phyloP scores from a whole-genome alignment of 1,284 basidiomycete species.

The Phellinidium pouzarii region DNA sequence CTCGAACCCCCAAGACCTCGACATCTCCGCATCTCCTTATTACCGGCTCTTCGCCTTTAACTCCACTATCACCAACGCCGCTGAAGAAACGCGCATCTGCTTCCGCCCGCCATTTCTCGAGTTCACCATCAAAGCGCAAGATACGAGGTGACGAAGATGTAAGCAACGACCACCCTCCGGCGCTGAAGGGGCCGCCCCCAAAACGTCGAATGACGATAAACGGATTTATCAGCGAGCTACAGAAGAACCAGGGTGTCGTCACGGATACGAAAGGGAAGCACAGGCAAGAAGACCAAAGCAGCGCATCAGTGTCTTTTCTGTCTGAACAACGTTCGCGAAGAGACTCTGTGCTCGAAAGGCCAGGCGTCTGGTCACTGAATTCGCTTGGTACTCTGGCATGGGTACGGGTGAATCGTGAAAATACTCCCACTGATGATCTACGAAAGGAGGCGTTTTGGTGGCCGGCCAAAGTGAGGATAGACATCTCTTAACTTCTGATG shows the following conservation, averaged over 20 bases:
- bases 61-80: conserved; percentile 24
- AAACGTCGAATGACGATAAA: background rate
- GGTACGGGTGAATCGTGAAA: conserved; percentile 27
- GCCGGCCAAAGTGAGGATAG: conserved; percentile 31
- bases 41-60: conserved; percentile 20
- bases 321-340: conserved; percentile 21
- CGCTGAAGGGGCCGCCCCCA: background rate
- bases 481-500: conserved; percentile 1
- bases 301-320: conserved; percentile 37
- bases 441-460: conserved; percentile 30
- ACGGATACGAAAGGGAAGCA: background rate
- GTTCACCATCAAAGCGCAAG: conserved; percentile 13
- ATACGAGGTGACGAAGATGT: background rate
- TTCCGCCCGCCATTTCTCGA: background rate
- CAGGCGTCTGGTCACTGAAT: conserved; percentile 18
- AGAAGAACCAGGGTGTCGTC: background rate
- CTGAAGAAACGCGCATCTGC: conserved; percentile 19
- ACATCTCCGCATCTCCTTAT: conserved; percentile 2
- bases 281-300: background rate
- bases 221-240: background rate
- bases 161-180: background rate
- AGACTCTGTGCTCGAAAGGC: conserved; percentile 1
- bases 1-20: background rate
- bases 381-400: conserved; percentile 28
- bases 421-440: conserved; percentile 9